These are phyloP conservation scores for Backusella liffmaniae DNA, from an alignment of 192 early-diverging fungal species.

Conservation along the genomic window DNA sequence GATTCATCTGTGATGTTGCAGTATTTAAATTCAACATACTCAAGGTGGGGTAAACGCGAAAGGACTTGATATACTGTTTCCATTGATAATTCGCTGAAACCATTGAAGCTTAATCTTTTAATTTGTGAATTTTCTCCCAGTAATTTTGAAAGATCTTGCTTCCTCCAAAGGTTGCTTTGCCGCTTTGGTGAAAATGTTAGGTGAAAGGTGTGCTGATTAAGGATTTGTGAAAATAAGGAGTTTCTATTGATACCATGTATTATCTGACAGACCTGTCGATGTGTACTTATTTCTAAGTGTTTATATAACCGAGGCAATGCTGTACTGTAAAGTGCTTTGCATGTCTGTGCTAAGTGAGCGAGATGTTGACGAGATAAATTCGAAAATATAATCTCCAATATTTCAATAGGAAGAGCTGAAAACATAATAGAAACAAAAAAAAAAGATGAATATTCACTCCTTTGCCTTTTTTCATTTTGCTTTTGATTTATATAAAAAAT, in stretches of 20 bases:
- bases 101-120: neutral
- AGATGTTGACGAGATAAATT: neutral
- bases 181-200: neutral
- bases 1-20: neutral
- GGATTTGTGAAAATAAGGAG: neutral
- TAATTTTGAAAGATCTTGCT: neutral
- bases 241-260: neutral
- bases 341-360: neutral
- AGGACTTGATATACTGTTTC: neutral
- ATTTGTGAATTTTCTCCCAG: neutral
- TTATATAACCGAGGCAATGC: neutral
- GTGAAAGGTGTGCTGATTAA: neutral
- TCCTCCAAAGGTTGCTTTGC: neutral
- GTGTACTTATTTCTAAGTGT: neutral
- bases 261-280: neutral
- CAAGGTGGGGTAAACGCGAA: neutral
- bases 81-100: neutral
- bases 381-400: neutral
- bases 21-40: neutral
- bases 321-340: neutral
- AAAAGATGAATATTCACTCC: neutral
- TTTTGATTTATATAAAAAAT: conserved; percentile 1
- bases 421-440: neutral
- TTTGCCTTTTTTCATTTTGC: neutral
- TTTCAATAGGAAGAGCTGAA: neutral